These are phyloP conservation scores for Geotrichum australiense DNA, from an alignment of 1,139 yeast genomes.

Conservation along the genomic window DNA sequence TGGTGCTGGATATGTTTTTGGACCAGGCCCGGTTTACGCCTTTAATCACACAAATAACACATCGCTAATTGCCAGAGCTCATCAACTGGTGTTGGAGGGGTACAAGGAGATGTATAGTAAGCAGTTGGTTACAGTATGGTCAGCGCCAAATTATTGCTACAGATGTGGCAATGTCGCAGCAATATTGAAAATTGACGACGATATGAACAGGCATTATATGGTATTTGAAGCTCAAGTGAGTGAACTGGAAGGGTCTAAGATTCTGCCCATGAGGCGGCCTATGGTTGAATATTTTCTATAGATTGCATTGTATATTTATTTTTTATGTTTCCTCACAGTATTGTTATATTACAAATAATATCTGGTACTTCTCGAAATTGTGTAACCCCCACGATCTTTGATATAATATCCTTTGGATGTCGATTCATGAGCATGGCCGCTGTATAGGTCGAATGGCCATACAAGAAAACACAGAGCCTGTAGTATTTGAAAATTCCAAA, in stretches of 20 bases:
- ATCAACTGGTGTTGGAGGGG: constrained; percentile 96
- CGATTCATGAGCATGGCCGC: no score
- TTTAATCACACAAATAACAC: constrained; percentile 74
- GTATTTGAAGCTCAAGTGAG: constrained; percentile 79
- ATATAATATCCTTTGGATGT: no score
- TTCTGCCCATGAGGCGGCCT: constrained; percentile 62
- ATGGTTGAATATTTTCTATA: constrained; percentile 69
- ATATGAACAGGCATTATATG: constrained; percentile 62
- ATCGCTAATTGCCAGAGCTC: constrained; percentile 90
- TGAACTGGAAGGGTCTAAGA: constrained; percentile 45
- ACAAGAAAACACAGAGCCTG: no score
- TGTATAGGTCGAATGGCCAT: no score
- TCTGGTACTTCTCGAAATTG: no score
- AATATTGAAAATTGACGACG: constrained; percentile 70
- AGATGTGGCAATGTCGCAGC: constrained; percentile 95
- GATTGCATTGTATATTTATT: constrained; percentile 8
- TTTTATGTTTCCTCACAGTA: no score
- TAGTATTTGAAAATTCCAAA: no score
- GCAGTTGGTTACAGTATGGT: constrained; percentile 85
- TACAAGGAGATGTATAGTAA: constrained; percentile 82
- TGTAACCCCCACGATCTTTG: no score
- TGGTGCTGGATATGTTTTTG: constrained; percentile 95
- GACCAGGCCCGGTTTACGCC: constrained; percentile 71
- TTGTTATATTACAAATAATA: no score
- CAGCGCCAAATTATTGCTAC: constrained; percentile 92